Evolutionary conservation across 495 filamentous ascomycete genomes (phyloP).

Genomic region (Penicillium lagena): DNA sequence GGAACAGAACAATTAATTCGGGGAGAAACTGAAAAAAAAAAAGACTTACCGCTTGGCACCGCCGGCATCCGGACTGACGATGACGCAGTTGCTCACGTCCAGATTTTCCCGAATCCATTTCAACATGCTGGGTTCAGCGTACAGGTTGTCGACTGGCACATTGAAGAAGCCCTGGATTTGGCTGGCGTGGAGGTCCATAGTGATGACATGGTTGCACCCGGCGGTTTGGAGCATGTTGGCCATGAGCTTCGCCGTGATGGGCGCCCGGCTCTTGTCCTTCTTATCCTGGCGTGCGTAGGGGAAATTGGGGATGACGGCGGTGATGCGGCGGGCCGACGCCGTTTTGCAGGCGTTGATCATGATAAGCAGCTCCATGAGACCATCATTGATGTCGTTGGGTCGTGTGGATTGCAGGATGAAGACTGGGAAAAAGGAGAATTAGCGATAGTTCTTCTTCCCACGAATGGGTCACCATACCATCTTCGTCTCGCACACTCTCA

Average conservation of each 20-base stretch:
- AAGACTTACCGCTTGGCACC: conserved; percentile 83
- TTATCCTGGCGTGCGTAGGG: conserved; percentile 99
- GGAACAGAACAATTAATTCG: not conserved
- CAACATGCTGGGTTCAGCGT: conserved; percentile 89
- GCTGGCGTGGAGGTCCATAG: conserved; percentile 69
- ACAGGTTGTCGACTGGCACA: conserved; percentile 94
- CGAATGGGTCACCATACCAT: conserved; percentile 49
- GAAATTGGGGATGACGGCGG: conserved; percentile 91
- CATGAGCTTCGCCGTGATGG: conserved; percentile 81
- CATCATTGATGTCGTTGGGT: conserved; percentile 96
- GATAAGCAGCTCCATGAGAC: conserved; percentile 96
- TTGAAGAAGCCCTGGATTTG: conserved; percentile 90
- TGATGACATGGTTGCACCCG: conserved; percentile 80
- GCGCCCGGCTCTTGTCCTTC: conserved; percentile 93
- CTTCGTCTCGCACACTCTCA: conserved; percentile 94
- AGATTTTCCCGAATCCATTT: conserved; percentile 88
- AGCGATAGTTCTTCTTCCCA: conserved; percentile 1
- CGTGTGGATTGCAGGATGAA: conserved; percentile 95
- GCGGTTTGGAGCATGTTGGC: conserved; percentile 98
- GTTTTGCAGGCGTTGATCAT: conserved; percentile 99
- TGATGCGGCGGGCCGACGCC: conserved; percentile 89
- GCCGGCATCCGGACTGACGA: conserved; percentile 94
- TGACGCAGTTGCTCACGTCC: conserved; percentile 75
- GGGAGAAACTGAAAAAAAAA: not conserved
- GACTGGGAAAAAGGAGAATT: conserved; percentile 41